Evolutionary conservation across 2,329 filamentous ascomycete species (phyloP).

Genomic region (Stemphylium lycopersici): DNA sequence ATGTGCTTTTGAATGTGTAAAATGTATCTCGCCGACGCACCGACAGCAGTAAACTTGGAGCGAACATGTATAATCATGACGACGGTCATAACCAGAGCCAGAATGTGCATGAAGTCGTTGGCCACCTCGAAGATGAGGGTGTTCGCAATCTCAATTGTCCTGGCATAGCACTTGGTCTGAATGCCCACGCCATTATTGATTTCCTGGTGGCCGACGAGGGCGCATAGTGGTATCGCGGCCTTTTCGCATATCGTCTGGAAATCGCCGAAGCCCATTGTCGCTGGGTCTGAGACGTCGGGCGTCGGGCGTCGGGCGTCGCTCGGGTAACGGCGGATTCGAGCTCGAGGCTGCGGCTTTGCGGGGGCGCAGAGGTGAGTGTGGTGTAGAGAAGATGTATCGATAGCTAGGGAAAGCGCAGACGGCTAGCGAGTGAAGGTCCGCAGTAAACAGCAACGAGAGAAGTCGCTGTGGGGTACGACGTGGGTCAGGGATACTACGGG

Average conservation of each 20-base stretch:
- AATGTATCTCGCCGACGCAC: conserved; percentile 58
- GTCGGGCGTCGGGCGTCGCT: conserved; percentile 4
- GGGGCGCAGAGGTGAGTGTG: conserved; percentile 10
- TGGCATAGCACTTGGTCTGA: conserved; percentile 88
- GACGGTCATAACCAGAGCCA: conserved; percentile 87
- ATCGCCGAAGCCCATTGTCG: conserved; percentile 82
- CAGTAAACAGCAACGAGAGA: conserved; percentile 26
- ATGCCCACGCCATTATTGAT: conserved; percentile 76
- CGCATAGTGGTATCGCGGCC: conserved; percentile 85
- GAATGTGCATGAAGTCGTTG: conserved; percentile 88
- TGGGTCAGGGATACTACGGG: conserved; percentile 24
- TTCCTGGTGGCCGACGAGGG: conserved; percentile 76
- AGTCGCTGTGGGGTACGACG: conserved; percentile 27
- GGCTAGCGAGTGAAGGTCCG: conserved; percentile 31
- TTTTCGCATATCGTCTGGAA: conserved; percentile 86
- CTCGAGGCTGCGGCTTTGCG: conserved; percentile 18
- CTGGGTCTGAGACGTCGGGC: conserved; percentile 9
- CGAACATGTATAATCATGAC: conserved; percentile 97
- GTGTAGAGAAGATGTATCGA: conserved; percentile 2
- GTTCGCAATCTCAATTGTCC: conserved; percentile 94
- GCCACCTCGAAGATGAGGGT: conserved; percentile 98
- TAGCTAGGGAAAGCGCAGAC: conserved; percentile 19
- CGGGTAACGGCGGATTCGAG: conserved; percentile 15
- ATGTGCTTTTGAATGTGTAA: conserved; percentile 61
- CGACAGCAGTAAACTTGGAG: conserved; percentile 97